Percentiles rank a stretch among this genome's conserved stretches.
phyloP scores from a whole-genome alignment of 1,284 basidiomycete species.

The Ustilago trichophora region DNA sequence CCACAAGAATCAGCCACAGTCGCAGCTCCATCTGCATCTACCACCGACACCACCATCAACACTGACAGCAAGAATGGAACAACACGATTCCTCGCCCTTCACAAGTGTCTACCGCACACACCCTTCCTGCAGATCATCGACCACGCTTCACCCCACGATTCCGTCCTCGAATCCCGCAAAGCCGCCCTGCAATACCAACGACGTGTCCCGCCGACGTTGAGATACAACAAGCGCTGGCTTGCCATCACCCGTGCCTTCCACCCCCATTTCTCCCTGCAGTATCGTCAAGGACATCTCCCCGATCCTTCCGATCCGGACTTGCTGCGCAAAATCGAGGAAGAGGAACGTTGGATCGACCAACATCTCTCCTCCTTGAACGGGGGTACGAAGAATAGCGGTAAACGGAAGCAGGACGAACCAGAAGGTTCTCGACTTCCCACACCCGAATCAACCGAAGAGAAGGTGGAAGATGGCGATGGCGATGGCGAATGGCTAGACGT shows the following conservation, averaged over 20 bases:
- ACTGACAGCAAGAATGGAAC: too few relatives aligned
- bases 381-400: constrained; percentile 61
- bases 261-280: constrained; percentile 75
- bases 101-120: constrained; percentile 85
- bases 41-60: not conserved
- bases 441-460: too few relatives aligned
- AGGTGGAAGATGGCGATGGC: too few relatives aligned
- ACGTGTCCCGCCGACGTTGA: constrained; percentile 65
- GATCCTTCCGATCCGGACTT: too few relatives aligned
- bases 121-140: constrained; percentile 74
- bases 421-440: constrained; percentile 1
- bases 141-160: constrained; percentile 28
- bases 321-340: too few relatives aligned
- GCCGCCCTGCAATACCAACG: constrained; percentile 6
- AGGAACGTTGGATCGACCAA: too few relatives aligned
- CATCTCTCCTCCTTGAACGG: constrained; percentile 73
- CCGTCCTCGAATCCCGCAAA: constrained; percentile 22
- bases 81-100: constrained; percentile 88
- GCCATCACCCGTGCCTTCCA: constrained; percentile 89
- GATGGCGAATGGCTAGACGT: too few relatives aligned
- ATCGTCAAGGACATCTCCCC: constrained; percentile 71
- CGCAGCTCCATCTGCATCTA: not conserved
- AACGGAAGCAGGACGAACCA: constrained; percentile 65
- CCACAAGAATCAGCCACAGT: not conserved
- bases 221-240: constrained; percentile 86